A percentile compares a stretch with the other conserved stretches of the same genome.
Conservation (phyloP, 768 basidiomycete species). For the Pulveroboletus sp. region DNA sequence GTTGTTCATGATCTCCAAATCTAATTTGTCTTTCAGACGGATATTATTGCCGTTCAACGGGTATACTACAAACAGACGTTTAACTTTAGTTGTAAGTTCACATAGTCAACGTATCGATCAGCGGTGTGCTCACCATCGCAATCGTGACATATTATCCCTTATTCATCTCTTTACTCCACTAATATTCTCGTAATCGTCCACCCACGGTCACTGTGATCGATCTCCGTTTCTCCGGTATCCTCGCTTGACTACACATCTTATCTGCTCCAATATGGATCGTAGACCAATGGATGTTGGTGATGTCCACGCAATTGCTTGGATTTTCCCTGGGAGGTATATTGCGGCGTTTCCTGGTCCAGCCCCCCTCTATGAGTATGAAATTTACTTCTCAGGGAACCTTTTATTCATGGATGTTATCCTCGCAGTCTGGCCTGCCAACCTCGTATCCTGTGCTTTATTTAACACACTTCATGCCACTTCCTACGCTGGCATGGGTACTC, state of each 20-base stretch:
- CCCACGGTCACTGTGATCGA: background rate
- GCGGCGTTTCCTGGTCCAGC: slow-evolving; percentile 62
- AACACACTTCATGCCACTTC: slow-evolving; percentile 67
- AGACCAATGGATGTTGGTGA: slow-evolving; percentile 62
- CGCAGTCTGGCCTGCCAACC: slow-evolving; percentile 70
- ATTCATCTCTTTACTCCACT: background rate
- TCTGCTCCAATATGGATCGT: background rate
- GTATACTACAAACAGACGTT: slow-evolving; percentile 62
- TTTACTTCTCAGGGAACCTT: background rate
- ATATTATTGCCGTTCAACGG: slow-evolving; percentile 71
- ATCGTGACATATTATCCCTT: background rate
- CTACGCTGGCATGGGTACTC: slow-evolving; percentile 41
- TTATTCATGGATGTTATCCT: slow-evolving; percentile 29
- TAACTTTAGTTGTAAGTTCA: slow-evolving; percentile 44
- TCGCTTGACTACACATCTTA: background rate
- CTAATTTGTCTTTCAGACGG: slow-evolving; percentile 38
- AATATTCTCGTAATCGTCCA: background rate
- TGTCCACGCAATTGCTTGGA: slow-evolving; percentile 72
- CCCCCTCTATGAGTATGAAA: slow-evolving; percentile 58
- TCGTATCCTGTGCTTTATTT: slow-evolving; percentile 69
- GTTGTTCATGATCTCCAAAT: background rate
- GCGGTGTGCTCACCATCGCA: background rate
- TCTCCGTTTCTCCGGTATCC: background rate
- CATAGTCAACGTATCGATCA: background rate
- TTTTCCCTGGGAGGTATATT: slow-evolving; percentile 58